Percentiles rank a stretch among this genome's conserved stretches.
Conservation (phyloP, 495 filamentous ascomycete species). For the Penicillium subrubescens region DNA sequence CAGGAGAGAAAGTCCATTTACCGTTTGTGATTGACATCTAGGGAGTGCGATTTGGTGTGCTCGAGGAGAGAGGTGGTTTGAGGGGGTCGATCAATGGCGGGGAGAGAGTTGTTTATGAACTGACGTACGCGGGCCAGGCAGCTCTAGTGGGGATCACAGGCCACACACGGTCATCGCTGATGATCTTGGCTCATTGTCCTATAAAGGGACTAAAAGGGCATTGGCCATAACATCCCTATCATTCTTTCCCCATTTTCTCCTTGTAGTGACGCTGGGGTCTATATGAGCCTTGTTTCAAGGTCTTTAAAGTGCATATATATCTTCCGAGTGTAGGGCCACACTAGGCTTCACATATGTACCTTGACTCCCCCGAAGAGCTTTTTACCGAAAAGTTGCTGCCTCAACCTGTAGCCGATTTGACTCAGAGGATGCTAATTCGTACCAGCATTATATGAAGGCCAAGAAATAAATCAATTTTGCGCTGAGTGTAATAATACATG, state of each 20-base stretch:
- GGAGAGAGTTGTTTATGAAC: slow-evolving; percentile 28
- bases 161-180: neutral
- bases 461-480: slow-evolving; percentile 18
- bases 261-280: neutral
- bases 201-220: neutral
- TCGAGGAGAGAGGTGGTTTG: slow-evolving; percentile 4
- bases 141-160: slow-evolving; percentile 17
- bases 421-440: neutral
- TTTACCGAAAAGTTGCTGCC: neutral
- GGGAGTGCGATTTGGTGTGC: slow-evolving; percentile 5
- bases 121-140: slow-evolving; percentile 31
- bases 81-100: slow-evolving; percentile 9
- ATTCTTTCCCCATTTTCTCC: neutral
- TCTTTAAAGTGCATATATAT: neutral
- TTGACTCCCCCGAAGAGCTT: neutral
- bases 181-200: neutral
- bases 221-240: neutral
- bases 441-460: neutral
- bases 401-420: neutral
- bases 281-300: neutral
- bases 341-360: no score
- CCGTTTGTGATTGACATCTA: slow-evolving; percentile 52
- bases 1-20: slow-evolving; percentile 7
- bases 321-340: neutral
- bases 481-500: slow-evolving; percentile 35